Evolutionary conservation across 2,329 filamentous ascomycete genomes (phyloP).

Genomic region (Macroventuria anomochaeta): DNA sequence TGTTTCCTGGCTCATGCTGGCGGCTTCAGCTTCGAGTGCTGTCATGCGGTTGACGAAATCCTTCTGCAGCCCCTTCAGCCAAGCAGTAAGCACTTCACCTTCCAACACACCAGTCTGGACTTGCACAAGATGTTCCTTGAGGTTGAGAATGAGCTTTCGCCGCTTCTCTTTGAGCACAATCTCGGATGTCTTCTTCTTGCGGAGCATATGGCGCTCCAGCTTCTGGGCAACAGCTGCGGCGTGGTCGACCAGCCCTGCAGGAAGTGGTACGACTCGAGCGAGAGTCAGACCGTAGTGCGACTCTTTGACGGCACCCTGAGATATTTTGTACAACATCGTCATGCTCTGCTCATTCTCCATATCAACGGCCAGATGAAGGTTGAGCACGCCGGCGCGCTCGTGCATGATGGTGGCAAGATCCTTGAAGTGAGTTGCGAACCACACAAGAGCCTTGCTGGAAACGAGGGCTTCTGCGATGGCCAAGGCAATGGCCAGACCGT

Average conservation of each 20-base stretch:
- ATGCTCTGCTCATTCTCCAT: conserved; percentile 67
- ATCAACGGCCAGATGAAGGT: conserved; percentile 79
- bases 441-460: conserved; percentile 77
- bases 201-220: conserved; percentile 65
- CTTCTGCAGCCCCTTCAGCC: conserved; percentile 71
- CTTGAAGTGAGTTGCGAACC: conserved; percentile 93
- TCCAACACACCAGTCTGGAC: conserved; percentile 70
- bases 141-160: conserved; percentile 73
- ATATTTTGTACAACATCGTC: conserved; percentile 87
- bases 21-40: conserved; percentile 62
- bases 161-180: conserved; percentile 66
- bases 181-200: conserved; percentile 65
- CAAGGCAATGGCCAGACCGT: conserved; percentile 87
- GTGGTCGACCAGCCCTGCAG: conserved; percentile 68
- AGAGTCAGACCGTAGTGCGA: conserved; percentile 85
- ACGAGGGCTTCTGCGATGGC: conserved; percentile 89
- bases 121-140: conserved; percentile 76
- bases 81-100: conserved; percentile 66
- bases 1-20: conserved; percentile 16
- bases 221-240: conserved; percentile 71
- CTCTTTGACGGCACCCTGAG: conserved; percentile 72
- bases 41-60: conserved; percentile 79
- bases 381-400: conserved; percentile 79
- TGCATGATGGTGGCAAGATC: conserved; percentile 79
- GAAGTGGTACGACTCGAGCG: conserved; percentile 76